Base-by-base conservation (phyloP, 441 rosid species). In the Hura crepitans region DNA sequence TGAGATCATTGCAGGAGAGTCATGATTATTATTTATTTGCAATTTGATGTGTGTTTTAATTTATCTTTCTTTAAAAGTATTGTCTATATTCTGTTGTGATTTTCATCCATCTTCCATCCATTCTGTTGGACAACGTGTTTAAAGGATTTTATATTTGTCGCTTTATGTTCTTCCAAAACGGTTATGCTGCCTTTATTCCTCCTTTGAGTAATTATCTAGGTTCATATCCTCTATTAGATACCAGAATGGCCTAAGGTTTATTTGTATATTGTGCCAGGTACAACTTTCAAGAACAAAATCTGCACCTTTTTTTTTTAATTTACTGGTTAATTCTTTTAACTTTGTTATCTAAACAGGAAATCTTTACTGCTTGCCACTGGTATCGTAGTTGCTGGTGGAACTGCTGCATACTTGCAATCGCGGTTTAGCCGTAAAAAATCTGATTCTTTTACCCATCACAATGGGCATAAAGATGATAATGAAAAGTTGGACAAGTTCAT, bases 341-440 rank as follows among this genome's bases (percentile, higher is more conserved):
- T 47, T 54, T 74, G 55, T 75, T 60, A 59, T 46, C 60, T 27
- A 30, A 47, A 12, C 87, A 96, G 99, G 87, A 96, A 89, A 85
- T 75, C 87, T 65, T 81, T 91, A 71, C 77, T 96, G 74, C 83
- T 96, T 77, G 94, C 97, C 45, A 77, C 94, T 61, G 96, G 99
- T 71, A 74, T 91, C 65, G 74, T 91, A 65, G 94, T 86, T 75
- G 96, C 91, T 62, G 96, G 97, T 70, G 97, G 97, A 71, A 84
- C 98, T 62, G 89, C 98, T 79, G 89, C 87, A 43, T 90, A 87
- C 74, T 42, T 86, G 77, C 87, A 88, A 63, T 91, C 96, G 31
- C 82, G 93, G 69, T 73, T 66, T 75, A 70, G 78, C 72, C 31
- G 73, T 62, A 81, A 55, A 68, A 86, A 74, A 72, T 79, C 73